A percentile compares a stretch with the other conserved stretches of the same genome.
These are phyloP conservation scores for Alloteropsis semialata DNA, from an alignment of 176 grass and related monocot genomes.

Conservation along the genomic window DNA sequence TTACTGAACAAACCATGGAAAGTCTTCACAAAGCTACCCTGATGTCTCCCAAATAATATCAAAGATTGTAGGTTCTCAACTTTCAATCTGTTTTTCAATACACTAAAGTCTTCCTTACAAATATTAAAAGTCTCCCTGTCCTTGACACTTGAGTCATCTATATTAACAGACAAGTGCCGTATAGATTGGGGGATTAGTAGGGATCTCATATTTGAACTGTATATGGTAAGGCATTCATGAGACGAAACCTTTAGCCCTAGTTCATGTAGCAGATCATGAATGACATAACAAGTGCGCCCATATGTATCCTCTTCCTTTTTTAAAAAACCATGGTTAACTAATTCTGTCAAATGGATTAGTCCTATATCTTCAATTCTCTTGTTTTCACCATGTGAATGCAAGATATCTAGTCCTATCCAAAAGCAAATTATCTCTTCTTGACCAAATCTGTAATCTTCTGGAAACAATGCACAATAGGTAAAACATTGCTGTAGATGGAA, in stretches of 20 bases:
- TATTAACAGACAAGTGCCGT: conserved; percentile 28
- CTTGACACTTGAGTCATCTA: not conserved
- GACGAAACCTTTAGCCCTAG: not conserved
- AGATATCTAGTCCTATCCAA: conserved; percentile 24
- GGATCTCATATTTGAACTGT: not conserved
- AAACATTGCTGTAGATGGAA: not conserved
- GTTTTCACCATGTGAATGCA: not conserved
- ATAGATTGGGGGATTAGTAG: not conserved
- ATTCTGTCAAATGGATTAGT: not conserved
- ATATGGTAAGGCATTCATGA: conserved; percentile 27
- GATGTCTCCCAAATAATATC: not conserved
- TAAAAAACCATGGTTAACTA: not conserved
- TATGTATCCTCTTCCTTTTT: not conserved
- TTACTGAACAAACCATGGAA: not conserved
- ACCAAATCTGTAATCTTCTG: conserved; percentile 19
- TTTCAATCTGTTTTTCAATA: not conserved
- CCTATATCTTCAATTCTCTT: conserved; percentile 1
- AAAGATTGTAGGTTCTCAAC: not conserved
- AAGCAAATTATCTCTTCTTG: not conserved
- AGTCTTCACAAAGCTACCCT: not conserved
- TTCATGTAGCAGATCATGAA: conserved; percentile 34
- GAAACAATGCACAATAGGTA: conserved; percentile 27
- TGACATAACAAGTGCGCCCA: not conserved
- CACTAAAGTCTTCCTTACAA: not conserved
- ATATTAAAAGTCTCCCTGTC: not conserved